These are phyloP conservation scores for Boechera retrofracta DNA, from an alignment of 345 rosid genomes.

Conservation along the genomic window DNA sequence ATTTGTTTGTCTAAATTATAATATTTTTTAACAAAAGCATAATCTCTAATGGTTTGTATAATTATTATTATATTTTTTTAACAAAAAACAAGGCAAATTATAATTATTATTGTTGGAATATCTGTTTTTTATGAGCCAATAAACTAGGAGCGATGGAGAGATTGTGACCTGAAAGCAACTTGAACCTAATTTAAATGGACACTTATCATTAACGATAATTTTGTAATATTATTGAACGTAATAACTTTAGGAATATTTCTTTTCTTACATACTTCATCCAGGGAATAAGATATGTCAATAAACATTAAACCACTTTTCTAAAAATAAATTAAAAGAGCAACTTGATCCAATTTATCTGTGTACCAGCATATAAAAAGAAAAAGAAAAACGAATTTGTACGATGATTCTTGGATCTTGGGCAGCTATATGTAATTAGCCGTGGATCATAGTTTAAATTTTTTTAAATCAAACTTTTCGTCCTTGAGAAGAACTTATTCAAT, in stretches of 20 bases:
- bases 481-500: not conserved
- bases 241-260: not conserved
- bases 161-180: conserved; percentile 36
- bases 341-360: not conserved
- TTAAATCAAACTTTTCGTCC: not conserved
- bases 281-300: not conserved
- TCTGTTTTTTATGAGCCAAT: conserved; percentile 25
- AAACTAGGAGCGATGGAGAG: conserved; percentile 13
- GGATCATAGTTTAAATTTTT: not conserved
- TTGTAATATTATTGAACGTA: not conserved
- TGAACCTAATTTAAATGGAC: conserved; percentile 42
- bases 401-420: not conserved
- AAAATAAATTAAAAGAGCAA: not conserved
- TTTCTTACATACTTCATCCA: not conserved
- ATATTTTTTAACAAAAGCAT: not conserved
- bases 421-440: conserved; percentile 4
- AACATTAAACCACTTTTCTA: not conserved
- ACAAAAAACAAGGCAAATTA: too few relatives aligned
- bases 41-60: not conserved
- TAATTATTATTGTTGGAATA: not conserved
- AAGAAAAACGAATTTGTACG: not conserved
- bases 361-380: not conserved
- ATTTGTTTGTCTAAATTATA: not conserved
- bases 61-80: not conserved
- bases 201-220: not conserved